Evolutionary conservation across 1,284 basidiomycete species (phyloP).

Genomic region (Ustilago curta): DNA sequence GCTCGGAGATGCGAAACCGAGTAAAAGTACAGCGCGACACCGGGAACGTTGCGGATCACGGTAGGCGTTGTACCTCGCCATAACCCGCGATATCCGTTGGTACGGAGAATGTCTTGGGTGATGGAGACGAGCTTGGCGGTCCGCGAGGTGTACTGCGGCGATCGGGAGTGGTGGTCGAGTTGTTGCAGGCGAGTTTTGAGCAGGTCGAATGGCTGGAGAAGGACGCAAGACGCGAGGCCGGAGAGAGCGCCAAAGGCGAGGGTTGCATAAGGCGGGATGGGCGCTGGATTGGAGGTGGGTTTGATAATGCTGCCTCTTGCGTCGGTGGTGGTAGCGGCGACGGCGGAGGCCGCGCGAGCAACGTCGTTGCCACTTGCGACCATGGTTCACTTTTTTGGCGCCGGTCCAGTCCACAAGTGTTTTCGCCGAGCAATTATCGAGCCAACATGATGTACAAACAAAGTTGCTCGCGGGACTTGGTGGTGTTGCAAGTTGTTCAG

Average conservation of each 20-base stretch:
- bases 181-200: slow-evolving; percentile 68
- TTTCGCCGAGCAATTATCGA: not conserved
- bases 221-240: slow-evolving; percentile 64
- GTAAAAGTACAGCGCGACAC: slow-evolving; percentile 68
- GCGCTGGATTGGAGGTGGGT: slow-evolving; percentile 1
- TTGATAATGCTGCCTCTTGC: not conserved
- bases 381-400: not conserved
- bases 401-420: not conserved
- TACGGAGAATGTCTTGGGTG: slow-evolving; percentile 39
- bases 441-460: not conserved
- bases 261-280: slow-evolving; percentile 59
- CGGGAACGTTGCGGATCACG: slow-evolving; percentile 65
- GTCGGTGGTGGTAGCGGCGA: not conserved
- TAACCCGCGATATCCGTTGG: slow-evolving; percentile 59
- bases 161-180: slow-evolving; percentile 20
- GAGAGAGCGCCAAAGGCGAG: slow-evolving; percentile 63
- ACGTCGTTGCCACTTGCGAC: not conserved
- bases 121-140: slow-evolving; percentile 47
- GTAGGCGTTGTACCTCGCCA: slow-evolving; percentile 68
- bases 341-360: slow-evolving; percentile 12
- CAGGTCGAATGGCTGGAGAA: slow-evolving; percentile 67
- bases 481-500: not conserved
- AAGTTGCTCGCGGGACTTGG: not conserved
- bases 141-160: slow-evolving; percentile 26
- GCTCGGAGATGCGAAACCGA: slow-evolving; percentile 62